Conservation (phyloP, 129 eudicot genomes). For the Erigeron canadensis region DNA sequence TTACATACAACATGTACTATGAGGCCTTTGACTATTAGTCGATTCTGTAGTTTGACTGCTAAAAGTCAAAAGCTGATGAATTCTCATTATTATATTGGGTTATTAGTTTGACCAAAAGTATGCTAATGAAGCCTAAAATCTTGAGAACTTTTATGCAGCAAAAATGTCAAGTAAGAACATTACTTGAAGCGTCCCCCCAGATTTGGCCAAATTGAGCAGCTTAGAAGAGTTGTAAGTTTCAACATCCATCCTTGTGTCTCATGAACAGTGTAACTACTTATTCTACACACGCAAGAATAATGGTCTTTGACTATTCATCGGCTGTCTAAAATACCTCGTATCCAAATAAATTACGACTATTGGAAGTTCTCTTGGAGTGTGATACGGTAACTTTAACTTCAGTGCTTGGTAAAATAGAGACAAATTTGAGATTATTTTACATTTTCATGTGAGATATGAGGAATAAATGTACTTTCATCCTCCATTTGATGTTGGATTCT, state of each 20-base stretch:
- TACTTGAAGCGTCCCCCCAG: constrained; percentile 66
- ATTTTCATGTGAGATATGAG: constrained; percentile 12
- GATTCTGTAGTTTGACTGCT: constrained; percentile 6
- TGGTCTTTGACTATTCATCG: not conserved
- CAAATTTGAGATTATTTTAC: not conserved
- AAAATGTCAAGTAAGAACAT: constrained; percentile 66
- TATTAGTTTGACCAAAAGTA: constrained; percentile 14
- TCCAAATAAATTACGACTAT: not conserved
- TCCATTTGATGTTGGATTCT: not conserved
- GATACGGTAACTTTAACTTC: too few relatives aligned
- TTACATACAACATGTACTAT: not conserved
- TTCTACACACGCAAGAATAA: not conserved
- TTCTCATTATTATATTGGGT: not conserved
- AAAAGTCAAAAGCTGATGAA: not conserved
- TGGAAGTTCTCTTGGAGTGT: too few relatives aligned
- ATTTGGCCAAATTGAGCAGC: constrained; percentile 62
- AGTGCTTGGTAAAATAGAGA: too few relatives aligned
- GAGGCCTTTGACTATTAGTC: constrained; percentile 10
- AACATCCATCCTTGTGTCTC: constrained; percentile 12
- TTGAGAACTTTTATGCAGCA: constrained; percentile 41
- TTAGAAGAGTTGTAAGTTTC: constrained; percentile 79
- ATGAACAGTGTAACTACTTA: not conserved
- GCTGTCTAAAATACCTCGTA: not conserved
- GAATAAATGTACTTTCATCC: constrained; percentile 3
- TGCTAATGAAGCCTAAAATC: constrained; percentile 13